Evolutionary conservation across 2,329 filamentous ascomycete species (phyloP).

Genomic region (Cordyceps cateniannulata): DNA sequence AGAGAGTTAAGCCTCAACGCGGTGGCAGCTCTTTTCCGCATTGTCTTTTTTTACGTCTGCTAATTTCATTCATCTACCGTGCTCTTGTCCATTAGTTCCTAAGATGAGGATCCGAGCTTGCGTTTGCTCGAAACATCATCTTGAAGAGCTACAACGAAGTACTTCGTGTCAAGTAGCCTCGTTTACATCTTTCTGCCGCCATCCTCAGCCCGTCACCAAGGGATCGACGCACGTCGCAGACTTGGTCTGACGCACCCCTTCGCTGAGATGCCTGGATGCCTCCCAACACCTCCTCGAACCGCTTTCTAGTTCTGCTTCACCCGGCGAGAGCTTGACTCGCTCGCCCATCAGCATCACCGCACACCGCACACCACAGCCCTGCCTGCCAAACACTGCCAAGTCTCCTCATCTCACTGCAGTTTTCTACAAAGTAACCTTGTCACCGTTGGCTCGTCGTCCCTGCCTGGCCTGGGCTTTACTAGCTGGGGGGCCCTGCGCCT

Average conservation of each 20-base stretch:
- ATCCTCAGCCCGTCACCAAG: neutral
- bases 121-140: neutral
- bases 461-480: neutral
- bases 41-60: neutral
- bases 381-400: neutral
- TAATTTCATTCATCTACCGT: neutral
- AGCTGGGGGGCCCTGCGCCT: neutral
- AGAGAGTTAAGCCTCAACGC: no score
- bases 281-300: neutral
- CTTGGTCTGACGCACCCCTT: neutral
- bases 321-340: no score
- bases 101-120: neutral
- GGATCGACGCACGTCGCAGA: conserved; percentile 3
- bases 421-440: neutral
- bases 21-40: no score
- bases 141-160: neutral
- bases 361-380: neutral
- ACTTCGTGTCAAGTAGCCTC: neutral
- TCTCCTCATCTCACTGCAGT: neutral
- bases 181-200: neutral
- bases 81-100: neutral
- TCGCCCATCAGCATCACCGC: neutral
- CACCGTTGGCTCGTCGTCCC: no score
- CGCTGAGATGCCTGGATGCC: neutral
- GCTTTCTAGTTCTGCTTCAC: neutral